Conservation (phyloP, 108 stramenopile species). For the Nitzschia palea region DNA sequence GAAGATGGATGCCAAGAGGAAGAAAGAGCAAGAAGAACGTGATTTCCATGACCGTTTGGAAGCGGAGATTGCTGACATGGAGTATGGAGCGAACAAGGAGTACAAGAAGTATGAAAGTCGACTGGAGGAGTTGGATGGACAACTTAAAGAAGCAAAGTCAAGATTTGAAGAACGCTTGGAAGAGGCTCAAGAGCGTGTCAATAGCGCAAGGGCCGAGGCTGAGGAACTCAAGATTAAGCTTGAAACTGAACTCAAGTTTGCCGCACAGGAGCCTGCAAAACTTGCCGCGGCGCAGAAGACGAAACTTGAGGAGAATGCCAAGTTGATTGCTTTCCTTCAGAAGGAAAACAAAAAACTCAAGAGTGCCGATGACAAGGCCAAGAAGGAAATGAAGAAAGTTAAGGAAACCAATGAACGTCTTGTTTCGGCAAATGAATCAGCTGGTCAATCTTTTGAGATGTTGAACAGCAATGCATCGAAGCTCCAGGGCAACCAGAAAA, state of each 20-base stretch:
- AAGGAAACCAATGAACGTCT: conserved; percentile 59
- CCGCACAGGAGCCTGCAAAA: conserved; percentile 30
- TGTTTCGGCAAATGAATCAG: conserved; percentile 50
- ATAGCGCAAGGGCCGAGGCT: conserved; percentile 25
- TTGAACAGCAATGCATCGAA: conserved; percentile 51
- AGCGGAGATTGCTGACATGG: conserved; percentile 30
- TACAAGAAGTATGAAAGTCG: conserved; percentile 49
- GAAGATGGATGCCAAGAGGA: conserved; percentile 22
- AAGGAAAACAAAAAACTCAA: conserved; percentile 62
- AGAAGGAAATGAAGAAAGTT: conserved; percentile 53
- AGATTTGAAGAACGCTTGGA: conserved; percentile 29
- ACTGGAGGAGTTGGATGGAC: conserved; percentile 35
- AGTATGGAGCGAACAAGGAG: conserved; percentile 40
- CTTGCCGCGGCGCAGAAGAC: conserved; percentile 41
- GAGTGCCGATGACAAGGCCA: conserved; percentile 45
- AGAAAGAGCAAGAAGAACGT: conserved; percentile 33
- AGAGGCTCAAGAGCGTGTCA: conserved; percentile 35
- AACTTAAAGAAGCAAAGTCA: conserved; percentile 41
- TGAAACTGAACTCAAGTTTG: conserved; percentile 32
- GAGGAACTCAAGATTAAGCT: conserved; percentile 33
- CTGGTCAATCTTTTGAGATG: conserved; percentile 58
- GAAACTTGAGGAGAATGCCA: conserved; percentile 47
- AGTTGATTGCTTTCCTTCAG: conserved; percentile 59
- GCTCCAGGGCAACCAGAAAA: conserved; percentile 33
- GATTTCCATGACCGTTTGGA: conserved; percentile 28